phyloP scores from a whole-genome alignment of 23 red algal genomes.

The Gracilariopsis chorda region DNA sequence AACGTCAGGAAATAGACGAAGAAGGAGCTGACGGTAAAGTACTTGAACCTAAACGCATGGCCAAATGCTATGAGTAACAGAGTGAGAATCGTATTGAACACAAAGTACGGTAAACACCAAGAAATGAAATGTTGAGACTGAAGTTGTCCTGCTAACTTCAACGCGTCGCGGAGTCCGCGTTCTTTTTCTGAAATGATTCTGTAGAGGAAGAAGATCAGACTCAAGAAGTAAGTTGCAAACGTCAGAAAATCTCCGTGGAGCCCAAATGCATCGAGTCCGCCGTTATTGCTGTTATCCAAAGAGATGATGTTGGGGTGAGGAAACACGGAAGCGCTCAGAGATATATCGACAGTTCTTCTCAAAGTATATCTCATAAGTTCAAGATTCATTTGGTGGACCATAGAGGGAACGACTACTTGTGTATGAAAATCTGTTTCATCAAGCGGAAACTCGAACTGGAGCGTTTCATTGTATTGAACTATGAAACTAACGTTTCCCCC shows the following conservation, averaged over 20 bases:
- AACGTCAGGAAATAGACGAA: slow-evolving; percentile 77
- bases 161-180: slow-evolving; percentile 66
- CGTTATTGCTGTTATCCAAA: background rate
- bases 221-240: slow-evolving; percentile 77
- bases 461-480: slow-evolving; percentile 86
- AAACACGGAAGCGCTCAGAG: slow-evolving; percentile 68
- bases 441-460: slow-evolving; percentile 77
- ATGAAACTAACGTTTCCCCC: slow-evolving; percentile 72
- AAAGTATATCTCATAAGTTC: slow-evolving; percentile 67
- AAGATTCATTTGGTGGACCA: slow-evolving; percentile 90
- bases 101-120: slow-evolving; percentile 59
- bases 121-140: slow-evolving; percentile 82
- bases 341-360: slow-evolving; percentile 36
- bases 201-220: slow-evolving; percentile 82
- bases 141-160: slow-evolving; percentile 73
- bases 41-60: slow-evolving; percentile 71
- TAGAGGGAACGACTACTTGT: slow-evolving; percentile 60
- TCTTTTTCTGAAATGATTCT: slow-evolving; percentile 79
- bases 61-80: slow-evolving; percentile 87
- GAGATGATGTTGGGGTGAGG: slow-evolving; percentile 77
- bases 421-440: slow-evolving; percentile 30
- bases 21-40: slow-evolving; percentile 67
- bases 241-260: slow-evolving; percentile 71
- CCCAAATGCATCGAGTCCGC: slow-evolving; percentile 64
- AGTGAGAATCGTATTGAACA: slow-evolving; percentile 54